phyloP scores from a whole-genome alignment of 441 rosid species.

The Metrosideros polymorpha region DNA sequence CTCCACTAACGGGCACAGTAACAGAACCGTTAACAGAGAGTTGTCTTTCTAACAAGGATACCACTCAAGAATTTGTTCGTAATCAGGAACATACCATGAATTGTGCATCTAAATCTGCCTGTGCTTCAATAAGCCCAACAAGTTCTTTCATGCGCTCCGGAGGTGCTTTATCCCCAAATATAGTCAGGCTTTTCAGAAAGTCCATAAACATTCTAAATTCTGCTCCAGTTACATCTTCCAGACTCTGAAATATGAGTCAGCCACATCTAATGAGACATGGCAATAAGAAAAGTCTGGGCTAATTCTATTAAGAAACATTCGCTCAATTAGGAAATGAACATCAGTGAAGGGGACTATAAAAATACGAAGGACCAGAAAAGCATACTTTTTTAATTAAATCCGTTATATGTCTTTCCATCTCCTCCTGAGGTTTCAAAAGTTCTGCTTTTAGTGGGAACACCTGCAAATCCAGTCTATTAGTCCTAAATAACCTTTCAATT shows the following conservation, averaged over 20 bases:
- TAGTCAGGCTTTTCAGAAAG: constrained; percentile 75
- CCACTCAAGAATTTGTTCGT: neutral
- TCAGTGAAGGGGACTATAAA: neutral
- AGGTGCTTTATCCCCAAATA: constrained; percentile 94
- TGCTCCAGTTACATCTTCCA: constrained; percentile 90
- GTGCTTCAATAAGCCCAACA: constrained; percentile 78
- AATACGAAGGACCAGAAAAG: neutral
- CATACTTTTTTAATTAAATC: constrained; percentile 81
- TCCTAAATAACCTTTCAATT: neutral
- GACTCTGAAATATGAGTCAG: constrained; percentile 43
- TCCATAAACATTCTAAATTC: constrained; percentile 99
- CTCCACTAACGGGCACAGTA: neutral
- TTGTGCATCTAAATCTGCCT: constrained; percentile 89
- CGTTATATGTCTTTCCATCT: constrained; percentile 89
- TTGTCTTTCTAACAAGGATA: neutral
- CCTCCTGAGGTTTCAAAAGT: constrained; percentile 88
- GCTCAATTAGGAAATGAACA: neutral
- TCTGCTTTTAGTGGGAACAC: constrained; percentile 85
- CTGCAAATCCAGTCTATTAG: constrained; percentile 23
- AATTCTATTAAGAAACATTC: neutral
- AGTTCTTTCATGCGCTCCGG: constrained; percentile 92
- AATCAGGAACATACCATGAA: constrained; percentile 53
- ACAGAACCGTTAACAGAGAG: neutral
- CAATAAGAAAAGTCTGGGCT: neutral
- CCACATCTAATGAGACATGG: neutral